phyloP scores from a whole-genome alignment of 805 yeast species.

The Wickerhamomyces canadensis region DNA sequence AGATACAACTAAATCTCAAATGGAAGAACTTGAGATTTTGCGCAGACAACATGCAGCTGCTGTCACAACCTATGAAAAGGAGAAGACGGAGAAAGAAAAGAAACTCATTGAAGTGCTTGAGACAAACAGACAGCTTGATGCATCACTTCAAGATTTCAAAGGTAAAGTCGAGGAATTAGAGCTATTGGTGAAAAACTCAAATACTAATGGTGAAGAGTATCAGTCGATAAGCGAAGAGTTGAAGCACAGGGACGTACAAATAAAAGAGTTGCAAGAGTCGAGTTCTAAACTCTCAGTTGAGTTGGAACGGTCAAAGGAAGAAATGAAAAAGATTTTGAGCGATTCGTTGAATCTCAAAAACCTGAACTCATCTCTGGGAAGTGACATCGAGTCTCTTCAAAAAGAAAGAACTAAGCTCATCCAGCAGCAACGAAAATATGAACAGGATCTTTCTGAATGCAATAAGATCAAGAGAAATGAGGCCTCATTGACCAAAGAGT shows the following conservation, averaged over 20 bases:
- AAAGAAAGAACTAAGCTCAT: conserved; percentile 16
- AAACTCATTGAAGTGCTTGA: conserved; percentile 6
- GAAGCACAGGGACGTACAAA: neutral
- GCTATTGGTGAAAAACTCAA: neutral
- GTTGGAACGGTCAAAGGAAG: conserved; percentile 1
- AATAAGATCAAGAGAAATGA: conserved; percentile 19
- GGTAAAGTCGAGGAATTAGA: neutral
- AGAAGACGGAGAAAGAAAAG: conserved; percentile 11
- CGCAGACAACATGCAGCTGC: conserved; percentile 32
- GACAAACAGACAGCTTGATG: conserved; percentile 20
- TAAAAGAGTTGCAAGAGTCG: conserved; percentile 2
- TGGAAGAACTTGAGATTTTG: conserved; percentile 23
- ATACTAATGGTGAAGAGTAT: conserved; percentile 1
- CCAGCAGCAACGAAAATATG: conserved; percentile 18
- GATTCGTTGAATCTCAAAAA: conserved; percentile 11
- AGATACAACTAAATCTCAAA: conserved; percentile 17
- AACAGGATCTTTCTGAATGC: conserved; percentile 13
- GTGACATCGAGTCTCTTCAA: conserved; percentile 17
- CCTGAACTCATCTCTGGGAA: conserved; percentile 14
- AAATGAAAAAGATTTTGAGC: conserved; percentile 1
- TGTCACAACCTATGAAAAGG: conserved; percentile 22
- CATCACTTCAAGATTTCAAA: conserved; percentile 3
- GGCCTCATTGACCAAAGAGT: conserved; percentile 18
- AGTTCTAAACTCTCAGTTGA: conserved; percentile 4
- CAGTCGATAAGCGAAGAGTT: neutral